phyloP scores from a whole-genome alignment of 2,329 filamentous ascomycete species.

The Colletotrichum somersetense region DNA sequence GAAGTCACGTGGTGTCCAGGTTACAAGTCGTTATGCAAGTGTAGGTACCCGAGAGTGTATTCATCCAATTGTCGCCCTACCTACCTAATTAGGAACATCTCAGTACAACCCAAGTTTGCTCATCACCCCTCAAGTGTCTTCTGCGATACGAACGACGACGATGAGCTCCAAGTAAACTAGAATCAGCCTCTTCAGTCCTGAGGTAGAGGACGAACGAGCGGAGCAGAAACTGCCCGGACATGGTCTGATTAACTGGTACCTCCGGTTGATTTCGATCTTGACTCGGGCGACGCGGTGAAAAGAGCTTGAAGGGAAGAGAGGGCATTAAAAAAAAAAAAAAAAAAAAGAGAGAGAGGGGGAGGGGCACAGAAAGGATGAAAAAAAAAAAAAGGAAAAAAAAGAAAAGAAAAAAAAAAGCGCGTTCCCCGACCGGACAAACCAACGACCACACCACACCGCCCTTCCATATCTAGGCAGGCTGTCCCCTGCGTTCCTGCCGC shows the following conservation, averaged over 20 bases:
- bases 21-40: too few relatives aligned
- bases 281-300: not conserved
- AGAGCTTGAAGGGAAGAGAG: not conserved
- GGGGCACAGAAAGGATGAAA: not conserved
- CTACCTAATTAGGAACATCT: not conserved
- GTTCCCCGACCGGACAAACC: constrained; percentile 12
- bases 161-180: not conserved
- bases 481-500: constrained; percentile 38
- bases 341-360: not conserved
- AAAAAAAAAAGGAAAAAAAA: not conserved
- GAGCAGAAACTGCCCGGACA: not conserved
- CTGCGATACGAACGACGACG: too few relatives aligned
- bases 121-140: too few relatives aligned
- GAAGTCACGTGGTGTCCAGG: too few relatives aligned
- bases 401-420: constrained; percentile 2
- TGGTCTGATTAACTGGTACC: not conserved
- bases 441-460: constrained; percentile 15
- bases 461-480: constrained; percentile 40
- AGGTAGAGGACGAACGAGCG: not conserved
- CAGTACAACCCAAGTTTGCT: too few relatives aligned
- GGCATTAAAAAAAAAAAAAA: not conserved
- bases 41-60: too few relatives aligned
- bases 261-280: not conserved
- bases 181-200: not conserved
- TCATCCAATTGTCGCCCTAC: too few relatives aligned